Evolutionary conservation across 1,284 basidiomycete genomes (phyloP).

Genomic region (Trametes pubescens): DNA sequence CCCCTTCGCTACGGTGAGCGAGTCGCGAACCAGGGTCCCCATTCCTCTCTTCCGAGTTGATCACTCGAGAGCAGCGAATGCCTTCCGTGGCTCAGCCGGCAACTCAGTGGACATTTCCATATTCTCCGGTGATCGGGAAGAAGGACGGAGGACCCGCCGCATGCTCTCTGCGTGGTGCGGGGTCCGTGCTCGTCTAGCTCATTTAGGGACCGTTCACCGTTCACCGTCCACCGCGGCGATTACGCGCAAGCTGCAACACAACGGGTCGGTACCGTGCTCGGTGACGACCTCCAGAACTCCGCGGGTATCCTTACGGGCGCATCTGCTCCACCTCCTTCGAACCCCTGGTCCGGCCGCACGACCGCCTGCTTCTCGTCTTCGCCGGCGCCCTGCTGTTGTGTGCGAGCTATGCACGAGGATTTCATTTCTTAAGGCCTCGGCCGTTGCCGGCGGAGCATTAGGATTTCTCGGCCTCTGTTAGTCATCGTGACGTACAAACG

Average conservation of each 20-base stretch:
- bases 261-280: slow-evolving; percentile 15
- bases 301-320: slow-evolving; percentile 16
- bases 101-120: neutral
- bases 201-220: neutral
- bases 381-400: slow-evolving; percentile 16
- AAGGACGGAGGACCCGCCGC: slow-evolving; percentile 4
- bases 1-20: neutral
- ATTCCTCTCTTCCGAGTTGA: neutral
- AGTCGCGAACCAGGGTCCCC: neutral
- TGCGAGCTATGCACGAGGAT: slow-evolving; percentile 14
- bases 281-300: slow-evolving; percentile 1
- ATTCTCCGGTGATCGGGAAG: slow-evolving; percentile 16
- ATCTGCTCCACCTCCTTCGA: slow-evolving; percentile 6
- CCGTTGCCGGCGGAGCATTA: slow-evolving; percentile 12
- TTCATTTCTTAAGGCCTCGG: slow-evolving; percentile 11
- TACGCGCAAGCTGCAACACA: slow-evolving; percentile 1
- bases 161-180: slow-evolving; percentile 12
- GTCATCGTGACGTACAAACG: slow-evolving; percentile 19
- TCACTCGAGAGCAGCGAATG: neutral
- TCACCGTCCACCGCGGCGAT: slow-evolving; percentile 15
- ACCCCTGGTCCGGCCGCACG: slow-evolving; percentile 8
- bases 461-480: slow-evolving; percentile 8
- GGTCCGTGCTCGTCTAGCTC: slow-evolving; percentile 7
- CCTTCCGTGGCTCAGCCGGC: neutral
- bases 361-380: slow-evolving; percentile 12